Evolutionary conservation across 2,329 filamentous ascomycete species (phyloP).

Genomic region (Erysiphe neolycopersici): DNA sequence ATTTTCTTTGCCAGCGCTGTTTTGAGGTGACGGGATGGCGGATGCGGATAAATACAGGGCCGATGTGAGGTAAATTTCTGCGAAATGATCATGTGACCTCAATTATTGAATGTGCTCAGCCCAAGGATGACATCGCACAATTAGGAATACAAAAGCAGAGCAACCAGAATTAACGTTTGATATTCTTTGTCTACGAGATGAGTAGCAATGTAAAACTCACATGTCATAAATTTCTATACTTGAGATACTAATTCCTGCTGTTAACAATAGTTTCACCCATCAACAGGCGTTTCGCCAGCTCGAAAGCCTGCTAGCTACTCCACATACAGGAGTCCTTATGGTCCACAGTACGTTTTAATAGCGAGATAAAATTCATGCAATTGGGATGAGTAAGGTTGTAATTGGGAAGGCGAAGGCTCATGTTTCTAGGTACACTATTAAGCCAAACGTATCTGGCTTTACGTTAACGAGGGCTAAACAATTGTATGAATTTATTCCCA

Average conservation of each 20-base stretch:
- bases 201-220: no score
- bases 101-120: no score
- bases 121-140: no score
- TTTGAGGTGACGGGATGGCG: no score
- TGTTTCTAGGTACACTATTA: constrained; percentile 27
- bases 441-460: constrained; percentile 27
- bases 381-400: neutral
- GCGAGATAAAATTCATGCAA: neutral
- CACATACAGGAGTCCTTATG: constrained; percentile 33
- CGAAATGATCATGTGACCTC: no score
- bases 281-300: neutral
- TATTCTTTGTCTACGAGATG: no score
- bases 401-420: neutral
- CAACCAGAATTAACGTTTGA: no score
- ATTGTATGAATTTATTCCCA: constrained; percentile 18
- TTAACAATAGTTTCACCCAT: neutral
- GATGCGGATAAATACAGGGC: no score
- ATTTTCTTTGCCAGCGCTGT: no score
- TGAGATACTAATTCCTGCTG: neutral
- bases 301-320: constrained; percentile 2
- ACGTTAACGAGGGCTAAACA: constrained; percentile 21
- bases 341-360: constrained; percentile 30
- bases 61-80: no score
- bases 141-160: no score
- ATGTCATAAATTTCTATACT: no score